phyloP scores from a whole-genome alignment of 2,329 filamentous ascomycete genomes.

The Zymoseptoria brevis region DNA sequence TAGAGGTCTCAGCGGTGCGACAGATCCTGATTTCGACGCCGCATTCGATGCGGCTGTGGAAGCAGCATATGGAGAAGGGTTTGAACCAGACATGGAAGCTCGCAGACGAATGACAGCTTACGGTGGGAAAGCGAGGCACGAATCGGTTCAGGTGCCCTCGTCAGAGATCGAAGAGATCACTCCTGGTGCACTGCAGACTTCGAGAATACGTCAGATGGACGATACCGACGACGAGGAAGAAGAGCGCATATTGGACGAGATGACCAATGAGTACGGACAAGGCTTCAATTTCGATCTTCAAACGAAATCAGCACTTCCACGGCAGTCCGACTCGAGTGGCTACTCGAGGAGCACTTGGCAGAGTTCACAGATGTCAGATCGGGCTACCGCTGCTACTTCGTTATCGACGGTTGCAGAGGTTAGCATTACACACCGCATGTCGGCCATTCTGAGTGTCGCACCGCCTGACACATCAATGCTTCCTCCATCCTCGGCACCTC shows the following conservation, averaged over 20 bases:
- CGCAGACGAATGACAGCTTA: conserved; percentile 26
- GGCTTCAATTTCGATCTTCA: conserved; percentile 69
- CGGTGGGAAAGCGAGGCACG: conserved; percentile 11
- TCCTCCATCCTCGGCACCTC: conserved; percentile 27
- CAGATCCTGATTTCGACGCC: conserved; percentile 86
- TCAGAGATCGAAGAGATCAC: conserved; percentile 21
- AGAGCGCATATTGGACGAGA: conserved; percentile 63
- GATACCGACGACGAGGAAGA: conserved; percentile 39
- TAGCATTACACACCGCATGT: conserved; percentile 32
- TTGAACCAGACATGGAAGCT: conserved; percentile 59
- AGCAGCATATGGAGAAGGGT: conserved; percentile 87
- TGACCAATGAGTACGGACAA: conserved; percentile 70
- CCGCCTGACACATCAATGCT: conserved; percentile 18
- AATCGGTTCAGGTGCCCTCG: conserved; percentile 18
- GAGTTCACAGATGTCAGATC: conserved; percentile 53
- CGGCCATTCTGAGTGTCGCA: conserved; percentile 20
- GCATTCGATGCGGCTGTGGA: conserved; percentile 93
- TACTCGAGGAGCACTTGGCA: conserved; percentile 73
- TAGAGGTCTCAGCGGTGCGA: conserved; percentile 59
- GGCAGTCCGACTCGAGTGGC: conserved; percentile 75
- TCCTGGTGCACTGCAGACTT: conserved; percentile 8
- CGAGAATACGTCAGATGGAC: conserved; percentile 1
- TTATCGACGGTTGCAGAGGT: conserved; percentile 67
- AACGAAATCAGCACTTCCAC: conserved; percentile 59
- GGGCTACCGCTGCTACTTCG: conserved; percentile 58